phyloP scores from a whole-genome alignment of 169 alveolate species.

The Plasmodium knowlesi region DNA sequence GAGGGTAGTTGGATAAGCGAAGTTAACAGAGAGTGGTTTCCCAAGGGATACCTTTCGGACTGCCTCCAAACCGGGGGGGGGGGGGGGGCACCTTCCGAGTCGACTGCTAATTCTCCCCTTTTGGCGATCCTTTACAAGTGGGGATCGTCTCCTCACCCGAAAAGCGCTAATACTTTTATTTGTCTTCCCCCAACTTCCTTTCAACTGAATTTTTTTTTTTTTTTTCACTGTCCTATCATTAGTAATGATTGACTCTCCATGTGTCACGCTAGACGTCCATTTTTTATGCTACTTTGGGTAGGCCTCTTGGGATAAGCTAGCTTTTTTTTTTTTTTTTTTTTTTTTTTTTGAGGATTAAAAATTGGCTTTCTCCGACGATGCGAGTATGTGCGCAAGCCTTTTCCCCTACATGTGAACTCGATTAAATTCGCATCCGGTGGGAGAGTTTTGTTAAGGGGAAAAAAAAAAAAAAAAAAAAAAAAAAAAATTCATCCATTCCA shows the following conservation, averaged over 20 bases:
- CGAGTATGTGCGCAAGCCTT: neutral
- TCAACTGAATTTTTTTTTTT: neutral
- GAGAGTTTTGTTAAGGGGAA: neutral
- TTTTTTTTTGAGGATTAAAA: neutral
- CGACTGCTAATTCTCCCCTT: neutral
- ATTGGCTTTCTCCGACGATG: neutral
- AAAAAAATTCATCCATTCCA: neutral
- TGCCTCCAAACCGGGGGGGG: neutral
- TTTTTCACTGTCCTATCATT: neutral
- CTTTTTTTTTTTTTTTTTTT: neutral
- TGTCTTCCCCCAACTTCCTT: neutral
- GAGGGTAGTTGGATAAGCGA: neutral
- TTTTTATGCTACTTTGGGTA: neutral
- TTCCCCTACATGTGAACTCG: neutral
- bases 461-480: neutral
- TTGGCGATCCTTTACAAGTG: neutral
- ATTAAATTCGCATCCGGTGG: neutral
- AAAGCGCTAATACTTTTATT: neutral
- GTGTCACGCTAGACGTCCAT: neutral
- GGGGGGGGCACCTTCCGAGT: neutral
- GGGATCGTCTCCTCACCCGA: neutral
- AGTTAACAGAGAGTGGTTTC: neutral
- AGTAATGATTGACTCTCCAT: neutral
- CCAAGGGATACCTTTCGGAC: neutral
- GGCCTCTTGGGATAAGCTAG: neutral